A percentile compares a stretch with the other conserved stretches of the same genome.
These are phyloP conservation scores for Begonia loranthoides DNA, from an alignment of 306 rosid genomes.

Conservation along the genomic window DNA sequence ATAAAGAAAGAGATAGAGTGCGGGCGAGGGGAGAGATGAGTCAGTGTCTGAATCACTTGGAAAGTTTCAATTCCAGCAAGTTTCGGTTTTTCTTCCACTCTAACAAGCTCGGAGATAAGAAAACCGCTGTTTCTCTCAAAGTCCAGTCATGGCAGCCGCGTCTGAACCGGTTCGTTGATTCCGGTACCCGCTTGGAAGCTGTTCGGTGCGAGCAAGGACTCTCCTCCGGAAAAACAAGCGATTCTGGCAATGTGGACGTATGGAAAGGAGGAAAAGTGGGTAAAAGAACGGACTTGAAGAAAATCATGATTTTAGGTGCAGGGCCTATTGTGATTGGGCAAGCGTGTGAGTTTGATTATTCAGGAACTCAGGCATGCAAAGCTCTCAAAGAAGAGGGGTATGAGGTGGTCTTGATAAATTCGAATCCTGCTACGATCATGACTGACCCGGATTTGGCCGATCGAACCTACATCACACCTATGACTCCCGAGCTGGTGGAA, in stretches of 20 bases:
- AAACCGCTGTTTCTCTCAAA: constrained; percentile 5
- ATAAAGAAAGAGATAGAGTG: too few species aligned
- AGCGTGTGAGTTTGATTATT: constrained; percentile 92
- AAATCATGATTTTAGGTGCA: constrained; percentile 85
- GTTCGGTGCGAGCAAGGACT: constrained; percentile 29
- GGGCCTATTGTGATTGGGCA: constrained; percentile 95
- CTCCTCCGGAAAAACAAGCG: constrained; percentile 59
- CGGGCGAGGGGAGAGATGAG: constrained; percentile 9
- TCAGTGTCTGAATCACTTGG: constrained; percentile 22
- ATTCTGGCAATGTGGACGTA: constrained; percentile 40
- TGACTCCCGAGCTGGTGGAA: constrained; percentile 88
- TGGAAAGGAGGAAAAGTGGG: constrained; percentile 23
- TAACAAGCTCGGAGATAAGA: constrained; percentile 3
- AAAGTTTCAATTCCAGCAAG: constrained; percentile 12
- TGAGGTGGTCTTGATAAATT: constrained; percentile 66
- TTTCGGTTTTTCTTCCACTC: constrained; percentile 9
- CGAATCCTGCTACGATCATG: constrained; percentile 96
- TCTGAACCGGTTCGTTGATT: neutral
- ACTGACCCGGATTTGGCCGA: constrained; percentile 89
- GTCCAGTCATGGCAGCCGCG: constrained; percentile 20
- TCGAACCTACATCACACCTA: constrained; percentile 71
- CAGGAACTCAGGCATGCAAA: constrained; percentile 94
- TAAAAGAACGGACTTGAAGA: constrained; percentile 73
- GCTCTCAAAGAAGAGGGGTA: constrained; percentile 86
- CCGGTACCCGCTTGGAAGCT: constrained; percentile 2